Evolutionary conservation across 2,329 filamentous ascomycete species (phyloP).

Genomic region (Colletotrichum australisinense): DNA sequence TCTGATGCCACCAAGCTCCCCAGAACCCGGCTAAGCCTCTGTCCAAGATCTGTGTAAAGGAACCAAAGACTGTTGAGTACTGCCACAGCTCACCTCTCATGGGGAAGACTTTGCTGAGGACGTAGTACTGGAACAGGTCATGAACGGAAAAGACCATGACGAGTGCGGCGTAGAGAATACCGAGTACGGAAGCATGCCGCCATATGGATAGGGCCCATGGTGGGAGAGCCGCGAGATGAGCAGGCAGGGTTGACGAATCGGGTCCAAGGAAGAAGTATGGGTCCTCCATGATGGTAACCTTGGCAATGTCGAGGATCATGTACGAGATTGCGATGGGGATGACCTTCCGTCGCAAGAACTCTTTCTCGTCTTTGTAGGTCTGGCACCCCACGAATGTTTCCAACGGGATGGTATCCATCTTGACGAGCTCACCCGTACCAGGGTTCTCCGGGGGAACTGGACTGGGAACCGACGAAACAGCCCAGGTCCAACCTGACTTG

Average conservation of each 20-base stretch:
- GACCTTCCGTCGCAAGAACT: constrained; percentile 59
- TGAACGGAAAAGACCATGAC: constrained; percentile 69
- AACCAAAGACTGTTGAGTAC: constrained; percentile 67
- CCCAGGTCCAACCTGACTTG: constrained; percentile 66
- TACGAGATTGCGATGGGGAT: constrained; percentile 66
- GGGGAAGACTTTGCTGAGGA: constrained; percentile 64
- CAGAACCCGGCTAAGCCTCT: constrained; percentile 84
- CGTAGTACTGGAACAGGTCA: constrained; percentile 66
- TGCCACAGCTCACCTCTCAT: constrained; percentile 62
- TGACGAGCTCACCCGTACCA: constrained; percentile 49
- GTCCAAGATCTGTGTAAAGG: constrained; percentile 66
- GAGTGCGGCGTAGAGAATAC: constrained; percentile 70
- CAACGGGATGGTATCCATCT: constrained; percentile 54
- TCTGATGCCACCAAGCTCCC: constrained; percentile 92
- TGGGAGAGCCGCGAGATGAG: constrained; percentile 55
- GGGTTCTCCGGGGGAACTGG: constrained; percentile 56
- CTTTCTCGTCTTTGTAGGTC: constrained; percentile 52
- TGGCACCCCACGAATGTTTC: constrained; percentile 58
- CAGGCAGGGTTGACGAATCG: constrained; percentile 50
- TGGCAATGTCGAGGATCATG: constrained; percentile 76
- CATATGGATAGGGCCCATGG: constrained; percentile 61
- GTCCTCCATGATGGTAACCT: constrained; percentile 77
- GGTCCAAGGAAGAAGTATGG: constrained; percentile 77
- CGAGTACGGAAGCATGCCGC: constrained; percentile 66
- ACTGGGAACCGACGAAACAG: constrained; percentile 60